Conservation (phyloP, 768 basidiomycete genomes). For the Tricholoma furcatifolium region DNA sequence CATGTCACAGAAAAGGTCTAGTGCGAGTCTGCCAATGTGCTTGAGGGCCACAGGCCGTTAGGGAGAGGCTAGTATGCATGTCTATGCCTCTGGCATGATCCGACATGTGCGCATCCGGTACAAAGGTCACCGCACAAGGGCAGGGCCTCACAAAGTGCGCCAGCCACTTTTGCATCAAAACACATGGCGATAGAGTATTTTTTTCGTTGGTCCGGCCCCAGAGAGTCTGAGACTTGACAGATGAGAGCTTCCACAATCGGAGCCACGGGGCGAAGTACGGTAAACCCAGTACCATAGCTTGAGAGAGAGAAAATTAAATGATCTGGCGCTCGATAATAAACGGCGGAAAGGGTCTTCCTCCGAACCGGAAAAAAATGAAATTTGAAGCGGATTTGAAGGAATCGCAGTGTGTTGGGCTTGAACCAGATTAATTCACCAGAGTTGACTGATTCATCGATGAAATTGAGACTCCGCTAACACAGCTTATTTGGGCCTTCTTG, state of each 20-base stretch:
- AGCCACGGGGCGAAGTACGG: neutral
- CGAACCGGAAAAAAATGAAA: neutral
- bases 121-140: too few relatives aligned
- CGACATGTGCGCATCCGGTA: slow-evolving; percentile 6
- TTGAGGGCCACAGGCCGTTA: too few relatives aligned
- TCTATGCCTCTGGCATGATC: slow-evolving; percentile 14
- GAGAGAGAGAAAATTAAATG: too few relatives aligned
- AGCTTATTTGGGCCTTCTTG: slow-evolving; percentile 41
- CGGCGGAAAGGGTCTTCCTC: too few relatives aligned
- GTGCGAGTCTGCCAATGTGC: too few relatives aligned
- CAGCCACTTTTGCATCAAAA: neutral
- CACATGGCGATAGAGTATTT: neutral
- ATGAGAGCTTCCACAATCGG: neutral
- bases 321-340: too few relatives aligned
- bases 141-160: neutral
- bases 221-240: neutral
- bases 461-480: slow-evolving; percentile 54
- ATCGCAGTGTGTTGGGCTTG: too few relatives aligned
- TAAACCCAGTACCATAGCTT: too few relatives aligned
- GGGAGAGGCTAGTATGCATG: too few relatives aligned
- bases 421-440: too few relatives aligned
- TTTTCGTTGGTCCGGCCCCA: too few relatives aligned
- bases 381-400: neutral
- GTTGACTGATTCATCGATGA: slow-evolving; percentile 24
- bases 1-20: too few relatives aligned